Percentiles rank a stretch among this genome's conserved stretches.
Evolutionary conservation across 768 basidiomycete genomes (phyloP).

Genomic region (Leucocoprinus sp.): DNA sequence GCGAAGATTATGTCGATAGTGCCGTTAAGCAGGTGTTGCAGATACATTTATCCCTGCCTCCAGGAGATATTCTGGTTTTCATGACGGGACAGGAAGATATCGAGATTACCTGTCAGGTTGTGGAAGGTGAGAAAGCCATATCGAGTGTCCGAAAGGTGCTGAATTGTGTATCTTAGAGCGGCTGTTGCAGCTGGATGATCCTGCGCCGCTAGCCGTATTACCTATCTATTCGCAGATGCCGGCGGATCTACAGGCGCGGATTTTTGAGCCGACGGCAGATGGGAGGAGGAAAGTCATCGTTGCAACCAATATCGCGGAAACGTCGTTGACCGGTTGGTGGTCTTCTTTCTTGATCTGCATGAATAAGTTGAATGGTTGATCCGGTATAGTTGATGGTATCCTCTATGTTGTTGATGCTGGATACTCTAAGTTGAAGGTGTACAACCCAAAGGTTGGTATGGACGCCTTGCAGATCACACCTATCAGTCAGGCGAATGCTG

Average conservation of each 20-base stretch:
- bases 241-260: slow-evolving; percentile 96
- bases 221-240: slow-evolving; percentile 99
- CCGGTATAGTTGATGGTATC: slow-evolving; percentile 81
- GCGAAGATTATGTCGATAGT: slow-evolving; percentile 97
- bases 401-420: slow-evolving; percentile 95
- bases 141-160: background rate
- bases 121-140: slow-evolving; percentile 51
- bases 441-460: slow-evolving; percentile 99
- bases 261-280: slow-evolving; percentile 90
- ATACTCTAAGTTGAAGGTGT: slow-evolving; percentile 96
- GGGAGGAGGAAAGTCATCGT: slow-evolving; percentile 96
- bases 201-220: slow-evolving; percentile 78
- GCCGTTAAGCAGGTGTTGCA: slow-evolving; percentile 97
- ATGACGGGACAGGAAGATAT: slow-evolving; percentile 99
- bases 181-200: slow-evolving; percentile 85
- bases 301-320: slow-evolving; percentile 98
- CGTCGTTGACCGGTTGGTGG: slow-evolving; percentile 78
- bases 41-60: slow-evolving; percentile 88
- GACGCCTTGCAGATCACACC: slow-evolving; percentile 98
- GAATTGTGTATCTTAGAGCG: slow-evolving; percentile 51
- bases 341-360: background rate
- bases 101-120: slow-evolving; percentile 91
- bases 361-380: slow-evolving; percentile 10
- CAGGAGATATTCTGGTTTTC: slow-evolving; percentile 94
- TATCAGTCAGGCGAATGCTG: slow-evolving; percentile 97